Evolutionary conservation across 345 rosid genomes (phyloP).

Genomic region (Theobroma cacao): DNA sequence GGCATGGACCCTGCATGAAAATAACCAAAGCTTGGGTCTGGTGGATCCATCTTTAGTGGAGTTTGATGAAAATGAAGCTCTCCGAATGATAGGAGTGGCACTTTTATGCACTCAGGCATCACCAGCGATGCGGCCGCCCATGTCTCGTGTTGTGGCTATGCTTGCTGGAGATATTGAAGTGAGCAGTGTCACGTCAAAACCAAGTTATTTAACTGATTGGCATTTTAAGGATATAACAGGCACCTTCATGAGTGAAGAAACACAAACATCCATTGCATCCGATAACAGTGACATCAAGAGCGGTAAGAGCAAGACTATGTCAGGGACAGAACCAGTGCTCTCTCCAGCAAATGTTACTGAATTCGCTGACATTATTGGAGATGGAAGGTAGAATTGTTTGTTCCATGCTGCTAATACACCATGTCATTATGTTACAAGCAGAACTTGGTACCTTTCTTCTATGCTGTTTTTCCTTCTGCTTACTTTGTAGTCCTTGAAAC

Average conservation of each 20-base stretch:
- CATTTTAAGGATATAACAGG: slow-evolving; percentile 37
- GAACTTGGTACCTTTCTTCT: too few species aligned
- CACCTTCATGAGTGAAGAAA: neutral
- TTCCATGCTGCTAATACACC: too few species aligned
- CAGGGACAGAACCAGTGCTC: neutral
- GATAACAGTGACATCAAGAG: neutral
- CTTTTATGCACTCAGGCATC: slow-evolving; percentile 45
- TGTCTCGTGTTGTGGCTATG: slow-evolving; percentile 51
- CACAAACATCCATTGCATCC: neutral
- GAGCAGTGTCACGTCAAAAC: slow-evolving; percentile 33
- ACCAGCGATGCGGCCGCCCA: slow-evolving; percentile 32
- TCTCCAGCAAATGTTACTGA: neutral
- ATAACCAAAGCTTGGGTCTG: slow-evolving; percentile 29
- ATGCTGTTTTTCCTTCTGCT: too few species aligned
- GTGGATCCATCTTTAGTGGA: slow-evolving; percentile 36
- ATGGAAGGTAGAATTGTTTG: neutral
- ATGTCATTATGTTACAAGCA: too few species aligned
- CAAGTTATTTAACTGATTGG: slow-evolving; percentile 59
- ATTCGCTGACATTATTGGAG: neutral
- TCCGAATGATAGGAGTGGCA: slow-evolving; percentile 44
- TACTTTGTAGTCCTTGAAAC: too few species aligned
- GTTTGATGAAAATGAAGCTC: slow-evolving; percentile 38
- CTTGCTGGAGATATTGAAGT: slow-evolving; percentile 51
- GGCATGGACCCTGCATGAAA: slow-evolving; percentile 62
- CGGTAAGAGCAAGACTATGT: neutral